Evolutionary conservation across 768 basidiomycete species (phyloP), one percentile per base, ranked within the genome.

Genomic region (Hortiboletus flavorubellus): DNA sequence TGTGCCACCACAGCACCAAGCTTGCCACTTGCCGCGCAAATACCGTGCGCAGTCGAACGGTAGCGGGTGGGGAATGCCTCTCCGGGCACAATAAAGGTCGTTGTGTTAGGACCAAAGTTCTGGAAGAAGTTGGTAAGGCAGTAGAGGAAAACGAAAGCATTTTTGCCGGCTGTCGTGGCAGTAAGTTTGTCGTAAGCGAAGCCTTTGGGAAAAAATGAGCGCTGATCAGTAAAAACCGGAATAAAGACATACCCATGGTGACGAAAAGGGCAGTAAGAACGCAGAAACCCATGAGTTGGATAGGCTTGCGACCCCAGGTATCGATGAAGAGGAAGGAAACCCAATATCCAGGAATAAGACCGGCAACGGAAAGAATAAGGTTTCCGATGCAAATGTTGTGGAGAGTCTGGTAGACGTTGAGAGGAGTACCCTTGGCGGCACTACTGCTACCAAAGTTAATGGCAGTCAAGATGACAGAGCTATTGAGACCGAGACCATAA

Each of bases 81-180:
- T 59, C 88, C 89, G 0, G 91, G 90, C 4, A 92, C 74, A 51
- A 92, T 55, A 69, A 93, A 93, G 0, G 90, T 91, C 1, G 89
- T 92, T 0, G 80, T 80, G 62, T 91, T 90, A 10, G 86, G 88
- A 2, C 89, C 91, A 58, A 91, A 93, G 73, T 93, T 93, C 75
- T 90, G 87, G 86, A 92, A 91, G 75, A 91, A 91, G 68, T 89
- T 87, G 63, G 89, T 81, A n/a, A 93, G 75, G 68, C 89, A 89
- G 75, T 93, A 93, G 29, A 91, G 80, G 74, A 88, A 86, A 46
- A 91, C 84, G 68, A 93, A 92, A 2, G 78, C 89, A 35, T 82
- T 81, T 15, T 46, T 77, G 18, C 73, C 68, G 2, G 68, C 11
- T 3, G 60, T 4, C 2, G 76, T 79, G 31, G 78, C 75, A 46